Conservation (phyloP, 108 stramenopile genomes). For the Bacterosira constricta region DNA sequence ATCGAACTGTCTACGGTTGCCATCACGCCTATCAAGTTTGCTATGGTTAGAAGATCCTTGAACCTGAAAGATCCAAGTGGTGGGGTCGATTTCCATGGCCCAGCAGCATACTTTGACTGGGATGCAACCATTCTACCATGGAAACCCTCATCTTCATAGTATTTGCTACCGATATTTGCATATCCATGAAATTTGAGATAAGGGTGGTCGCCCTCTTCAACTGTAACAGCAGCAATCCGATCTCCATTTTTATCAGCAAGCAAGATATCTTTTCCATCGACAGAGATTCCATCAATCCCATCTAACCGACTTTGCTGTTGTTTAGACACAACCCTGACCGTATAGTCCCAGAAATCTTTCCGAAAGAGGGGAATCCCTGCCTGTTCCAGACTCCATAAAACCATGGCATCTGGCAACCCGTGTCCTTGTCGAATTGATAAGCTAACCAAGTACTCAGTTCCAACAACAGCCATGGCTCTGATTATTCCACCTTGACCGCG, state of each 20-base stretch:
- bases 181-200: constrained; percentile 21
- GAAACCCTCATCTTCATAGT: constrained; percentile 27
- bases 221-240: constrained; percentile 25
- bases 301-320: constrained; percentile 5
- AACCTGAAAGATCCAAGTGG: constrained; percentile 39
- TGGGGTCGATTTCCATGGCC: constrained; percentile 20
- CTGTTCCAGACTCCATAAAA: constrained; percentile 30
- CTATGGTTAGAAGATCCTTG: constrained; percentile 7
- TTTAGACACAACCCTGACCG: background rate
- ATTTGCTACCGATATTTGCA: constrained; percentile 16
- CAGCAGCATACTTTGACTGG: background rate
- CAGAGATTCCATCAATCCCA: constrained; percentile 25
- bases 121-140: constrained; percentile 49
- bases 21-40: constrained; percentile 36
- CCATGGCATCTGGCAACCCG: constrained; percentile 22
- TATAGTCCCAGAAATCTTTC: constrained; percentile 12
- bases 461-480: constrained; percentile 29
- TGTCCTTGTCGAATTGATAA: constrained; percentile 18
- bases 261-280: constrained; percentile 29
- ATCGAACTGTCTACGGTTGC: constrained; percentile 10
- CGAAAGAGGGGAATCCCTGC: constrained; percentile 39
- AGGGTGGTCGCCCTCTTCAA: constrained; percentile 16
- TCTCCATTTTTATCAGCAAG: constrained; percentile 14
- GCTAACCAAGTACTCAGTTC: constrained; percentile 15
- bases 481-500: constrained; percentile 32